Evolutionary conservation across 768 basidiomycete genomes (phyloP).

Genomic region (Daedaleopsis sinensis): DNA sequence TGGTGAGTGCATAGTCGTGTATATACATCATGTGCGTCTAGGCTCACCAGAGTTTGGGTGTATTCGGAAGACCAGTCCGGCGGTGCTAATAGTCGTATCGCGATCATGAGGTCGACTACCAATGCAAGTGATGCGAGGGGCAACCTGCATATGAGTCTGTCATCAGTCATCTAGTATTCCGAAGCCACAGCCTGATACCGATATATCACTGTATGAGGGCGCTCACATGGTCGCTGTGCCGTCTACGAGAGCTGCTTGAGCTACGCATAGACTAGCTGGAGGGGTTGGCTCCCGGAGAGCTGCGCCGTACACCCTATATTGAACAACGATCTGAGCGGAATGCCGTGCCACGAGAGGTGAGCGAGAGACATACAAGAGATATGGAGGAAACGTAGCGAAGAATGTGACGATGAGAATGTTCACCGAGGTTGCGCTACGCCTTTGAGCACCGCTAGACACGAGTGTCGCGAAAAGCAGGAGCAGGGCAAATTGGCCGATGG

Average conservation of each 20-base stretch:
- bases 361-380: constrained; percentile 13
- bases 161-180: not conserved
- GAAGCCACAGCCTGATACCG: not conserved
- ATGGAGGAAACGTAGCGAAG: constrained; percentile 11
- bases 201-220: not conserved
- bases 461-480: constrained; percentile 18
- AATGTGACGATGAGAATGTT: constrained; percentile 19
- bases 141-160: constrained; percentile 8
- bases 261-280: constrained; percentile 7
- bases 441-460: constrained; percentile 8
- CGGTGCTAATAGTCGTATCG: not conserved
- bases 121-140: constrained; percentile 18
- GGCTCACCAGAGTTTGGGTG: constrained; percentile 1
- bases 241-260: constrained; percentile 8
- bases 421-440: constrained; percentile 15
- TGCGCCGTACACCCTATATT: constrained; percentile 18
- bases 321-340: not conserved
- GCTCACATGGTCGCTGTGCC: not conserved
- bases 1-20: not conserved
- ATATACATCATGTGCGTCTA: not conserved
- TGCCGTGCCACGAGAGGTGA: no score
- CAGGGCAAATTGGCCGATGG: constrained; percentile 20
- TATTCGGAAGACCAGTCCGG: not conserved
- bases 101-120: constrained; percentile 18
- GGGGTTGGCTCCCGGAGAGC: constrained; percentile 15